Evolutionary conservation across 192 early-diverging fungal species (phyloP), one percentile per base, ranked within the genome.

Genomic region (Podila clonocystis): DNA sequence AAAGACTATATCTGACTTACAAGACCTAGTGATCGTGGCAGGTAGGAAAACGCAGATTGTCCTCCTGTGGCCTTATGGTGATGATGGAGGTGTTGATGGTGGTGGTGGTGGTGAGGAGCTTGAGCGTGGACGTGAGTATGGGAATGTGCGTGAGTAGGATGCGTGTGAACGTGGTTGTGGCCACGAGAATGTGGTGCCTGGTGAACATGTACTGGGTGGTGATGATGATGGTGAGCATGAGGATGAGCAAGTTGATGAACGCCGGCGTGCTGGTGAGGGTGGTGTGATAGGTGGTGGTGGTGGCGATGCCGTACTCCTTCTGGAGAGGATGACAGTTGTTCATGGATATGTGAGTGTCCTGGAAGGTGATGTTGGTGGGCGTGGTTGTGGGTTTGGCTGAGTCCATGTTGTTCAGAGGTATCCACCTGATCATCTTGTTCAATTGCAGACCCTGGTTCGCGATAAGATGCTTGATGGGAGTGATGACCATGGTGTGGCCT

Each of bases 11-110:
- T 36, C 29, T 49, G 7, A 59, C 71, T 65, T 69, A 80, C 77
- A 22, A 80, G 70, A 6, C 77, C 77, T 7, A 73, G 50, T 0
- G 77, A 67, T 58, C 30, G 62, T 50, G 77, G 77, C 13, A 80
- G 13, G 63, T 80, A 80, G 12, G 70, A 63, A 69, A 80, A 80
- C 1, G 77, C 77, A 41, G 77, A 73, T n/a, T 65, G 12, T 13
- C 5, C 26, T 5, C 65, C 45, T 24, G 76, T 28, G 11, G 62
- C 24, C 0, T 70, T 41, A 26, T 58, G 60, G 19, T 45, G 59
- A 9, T 60, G 65, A 41, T 80, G 76, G 6, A 31, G 6, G 19
- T 61, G 59, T 19, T 61, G 59, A 28, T 61, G 59, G 22, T 62
- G 62, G 50, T 70, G 67, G 66, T 83, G 74, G 30, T 83, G 74